These are phyloP conservation scores for Calamus simplicifolius DNA, from an alignment of 176 grass and related monocot genomes.

Conservation along the genomic window DNA sequence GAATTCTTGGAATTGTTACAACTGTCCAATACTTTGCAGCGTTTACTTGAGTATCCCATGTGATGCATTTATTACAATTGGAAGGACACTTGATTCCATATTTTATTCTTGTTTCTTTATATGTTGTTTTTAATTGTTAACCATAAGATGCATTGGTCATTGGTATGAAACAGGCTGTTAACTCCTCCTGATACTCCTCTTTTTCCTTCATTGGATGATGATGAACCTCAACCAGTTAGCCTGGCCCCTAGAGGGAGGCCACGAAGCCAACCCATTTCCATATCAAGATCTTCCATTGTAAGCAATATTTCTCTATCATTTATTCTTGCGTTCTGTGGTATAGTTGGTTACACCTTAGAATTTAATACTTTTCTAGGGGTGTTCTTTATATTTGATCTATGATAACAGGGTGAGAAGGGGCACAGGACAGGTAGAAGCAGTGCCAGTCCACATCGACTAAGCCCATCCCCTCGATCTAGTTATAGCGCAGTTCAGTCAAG, in stretches of 20 bases:
- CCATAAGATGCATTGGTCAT: neutral
- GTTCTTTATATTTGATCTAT: slow-evolving; percentile 8
- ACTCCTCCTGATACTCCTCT: slow-evolving; percentile 93
- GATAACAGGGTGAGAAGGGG: slow-evolving; percentile 45
- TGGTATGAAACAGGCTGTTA: slow-evolving; percentile 45
- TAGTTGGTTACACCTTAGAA: neutral
- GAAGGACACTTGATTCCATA: neutral
- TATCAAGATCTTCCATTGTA: slow-evolving; percentile 63
- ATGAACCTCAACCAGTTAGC: slow-evolving; percentile 25
- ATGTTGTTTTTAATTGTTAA: neutral
- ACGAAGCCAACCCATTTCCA: slow-evolving; percentile 52
- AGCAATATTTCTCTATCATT: slow-evolving; percentile 14
- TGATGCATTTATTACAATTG: too few species aligned
- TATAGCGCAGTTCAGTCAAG: slow-evolving; percentile 29
- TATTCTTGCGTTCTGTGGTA: neutral
- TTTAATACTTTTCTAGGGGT: slow-evolving; percentile 14
- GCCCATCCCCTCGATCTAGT: slow-evolving; percentile 52
- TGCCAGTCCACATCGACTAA: slow-evolving; percentile 74
- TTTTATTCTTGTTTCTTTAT: neutral
- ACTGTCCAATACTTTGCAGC: too few species aligned
- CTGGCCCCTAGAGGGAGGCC: slow-evolving; percentile 61
- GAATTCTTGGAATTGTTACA: too few species aligned
- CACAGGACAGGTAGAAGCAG: slow-evolving; percentile 74
- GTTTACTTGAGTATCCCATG: too few species aligned
- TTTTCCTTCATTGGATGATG: slow-evolving; percentile 84